phyloP scores from a whole-genome alignment of 2,329 filamentous ascomycete species.

The Cercospora sojina region DNA sequence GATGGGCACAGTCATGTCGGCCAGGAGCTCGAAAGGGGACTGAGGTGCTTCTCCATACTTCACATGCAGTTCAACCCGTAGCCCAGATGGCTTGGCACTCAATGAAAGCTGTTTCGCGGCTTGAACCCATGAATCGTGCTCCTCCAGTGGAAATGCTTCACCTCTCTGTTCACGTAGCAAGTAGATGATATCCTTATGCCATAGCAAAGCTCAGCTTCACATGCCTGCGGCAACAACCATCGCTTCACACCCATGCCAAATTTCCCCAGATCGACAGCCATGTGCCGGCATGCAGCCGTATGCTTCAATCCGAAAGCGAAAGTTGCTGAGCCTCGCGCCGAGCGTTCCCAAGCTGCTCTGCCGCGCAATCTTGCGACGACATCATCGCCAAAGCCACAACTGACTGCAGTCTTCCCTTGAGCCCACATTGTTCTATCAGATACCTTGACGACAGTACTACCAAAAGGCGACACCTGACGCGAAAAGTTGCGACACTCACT shows the following conservation, averaged over 20 bases:
- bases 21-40: neutral
- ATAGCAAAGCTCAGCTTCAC: neutral
- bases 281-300: conserved; percentile 7
- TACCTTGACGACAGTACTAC: too few relatives aligned
- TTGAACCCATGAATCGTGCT: neutral
- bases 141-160: neutral
- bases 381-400: conserved; percentile 4
- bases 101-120: neutral
- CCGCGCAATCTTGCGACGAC: conserved; percentile 20
- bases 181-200: neutral
- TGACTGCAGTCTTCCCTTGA: conserved; percentile 5
- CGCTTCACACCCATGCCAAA: neutral
- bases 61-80: neutral
- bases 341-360: conserved; percentile 6
- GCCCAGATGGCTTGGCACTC: neutral
- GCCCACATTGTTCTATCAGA: too few relatives aligned
- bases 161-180: neutral
- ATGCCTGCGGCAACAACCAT: neutral
- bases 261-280: conserved; percentile 9
- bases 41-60: neutral
- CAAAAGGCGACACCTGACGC: too few relatives aligned
- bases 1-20: conserved; percentile 6
- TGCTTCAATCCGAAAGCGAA: conserved; percentile 7
- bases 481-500: too few relatives aligned
- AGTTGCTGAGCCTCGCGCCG: conserved; percentile 12